A percentile compares a stretch with the other conserved stretches of the same genome.
Conservation (phyloP, 345 rosid genomes). For the Acer campestre region DNA sequence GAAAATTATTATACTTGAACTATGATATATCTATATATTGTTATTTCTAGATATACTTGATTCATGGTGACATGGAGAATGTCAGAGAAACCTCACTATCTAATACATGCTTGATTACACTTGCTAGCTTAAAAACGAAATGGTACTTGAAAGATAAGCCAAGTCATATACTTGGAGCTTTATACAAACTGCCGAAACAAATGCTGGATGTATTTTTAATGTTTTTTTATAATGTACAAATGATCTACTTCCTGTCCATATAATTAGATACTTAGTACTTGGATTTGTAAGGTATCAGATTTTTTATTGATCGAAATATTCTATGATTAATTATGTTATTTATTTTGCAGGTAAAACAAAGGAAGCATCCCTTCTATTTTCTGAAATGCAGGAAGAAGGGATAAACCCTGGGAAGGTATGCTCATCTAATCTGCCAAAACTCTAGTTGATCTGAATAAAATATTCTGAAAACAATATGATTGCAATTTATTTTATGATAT, state of each 20-base stretch:
- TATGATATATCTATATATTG: not conserved
- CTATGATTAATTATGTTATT: not conserved
- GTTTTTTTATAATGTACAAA: not conserved
- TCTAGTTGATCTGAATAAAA: not conserved
- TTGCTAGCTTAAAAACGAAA: not conserved
- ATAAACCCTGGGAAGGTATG: slow-evolving; percentile 76
- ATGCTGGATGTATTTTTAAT: not conserved
- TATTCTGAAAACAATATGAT: not conserved
- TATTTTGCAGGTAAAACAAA: slow-evolving; percentile 55
- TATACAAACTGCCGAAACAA: not conserved
- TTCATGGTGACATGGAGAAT: not conserved
- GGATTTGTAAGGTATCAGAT: not conserved
- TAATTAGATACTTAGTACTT: not conserved
- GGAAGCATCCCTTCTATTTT: slow-evolving; percentile 60
- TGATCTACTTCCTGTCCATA: not conserved
- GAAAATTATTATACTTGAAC: not conserved
- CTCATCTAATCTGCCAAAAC: not conserved
- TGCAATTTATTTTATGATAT: not conserved
- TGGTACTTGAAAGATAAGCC: not conserved
- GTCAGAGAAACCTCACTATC: not conserved
- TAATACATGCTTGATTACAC: not conserved
- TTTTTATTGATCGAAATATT: slow-evolving; percentile 8
- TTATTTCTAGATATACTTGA: not conserved
- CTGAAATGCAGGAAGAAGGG: slow-evolving; percentile 71
- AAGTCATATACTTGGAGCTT: not conserved